Evolutionary conservation across 2,329 filamentous ascomycete genomes (phyloP).

Genomic region (Fusarium sp.): DNA sequence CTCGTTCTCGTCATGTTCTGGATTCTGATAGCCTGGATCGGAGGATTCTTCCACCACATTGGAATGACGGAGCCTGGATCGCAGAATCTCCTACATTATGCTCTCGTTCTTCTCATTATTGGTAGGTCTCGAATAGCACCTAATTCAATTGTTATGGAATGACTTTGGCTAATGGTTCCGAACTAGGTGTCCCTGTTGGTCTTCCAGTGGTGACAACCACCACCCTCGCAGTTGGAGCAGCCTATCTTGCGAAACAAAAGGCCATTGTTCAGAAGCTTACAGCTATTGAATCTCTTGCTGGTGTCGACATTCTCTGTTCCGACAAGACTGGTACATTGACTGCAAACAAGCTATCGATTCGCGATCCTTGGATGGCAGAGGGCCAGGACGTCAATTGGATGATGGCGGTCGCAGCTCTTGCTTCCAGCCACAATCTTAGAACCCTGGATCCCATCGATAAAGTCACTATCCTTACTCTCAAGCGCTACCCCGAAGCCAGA

Average conservation of each 20-base stretch:
- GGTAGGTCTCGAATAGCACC: not conserved
- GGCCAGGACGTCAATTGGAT: slow-evolving; percentile 29
- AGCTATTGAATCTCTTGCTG: slow-evolving; percentile 13
- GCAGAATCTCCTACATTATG: slow-evolving; percentile 26
- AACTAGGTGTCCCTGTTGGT: slow-evolving; percentile 13
- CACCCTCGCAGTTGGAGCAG: slow-evolving; percentile 22
- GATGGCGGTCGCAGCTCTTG: slow-evolving; percentile 28
- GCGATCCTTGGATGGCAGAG: slow-evolving; percentile 20
- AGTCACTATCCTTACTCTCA: slow-evolving; percentile 26
- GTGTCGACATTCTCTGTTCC: slow-evolving; percentile 22
- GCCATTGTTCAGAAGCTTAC: slow-evolving; percentile 23
- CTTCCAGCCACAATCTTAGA: slow-evolving; percentile 4
- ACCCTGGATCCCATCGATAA: slow-evolving; percentile 21
- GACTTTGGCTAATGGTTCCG: not conserved
- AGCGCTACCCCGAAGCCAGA: slow-evolving; percentile 19
- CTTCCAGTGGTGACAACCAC: slow-evolving; percentile 26
- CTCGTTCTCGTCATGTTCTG: slow-evolving; percentile 26
- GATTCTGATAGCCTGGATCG: slow-evolving; percentile 21
- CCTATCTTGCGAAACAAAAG: slow-evolving; percentile 23
- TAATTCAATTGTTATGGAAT: not conserved
- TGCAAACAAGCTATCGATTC: slow-evolving; percentile 18
- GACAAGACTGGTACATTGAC: slow-evolving; percentile 26
- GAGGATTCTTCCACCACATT: slow-evolving; percentile 29
- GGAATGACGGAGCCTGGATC: slow-evolving; percentile 7
- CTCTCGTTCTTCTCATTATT: slow-evolving; percentile 26